Percentiles rank a stretch among this genome's conserved stretches.
Evolutionary conservation across 768 basidiomycete species (phyloP).

Genomic region (Boletus rex-veris): DNA sequence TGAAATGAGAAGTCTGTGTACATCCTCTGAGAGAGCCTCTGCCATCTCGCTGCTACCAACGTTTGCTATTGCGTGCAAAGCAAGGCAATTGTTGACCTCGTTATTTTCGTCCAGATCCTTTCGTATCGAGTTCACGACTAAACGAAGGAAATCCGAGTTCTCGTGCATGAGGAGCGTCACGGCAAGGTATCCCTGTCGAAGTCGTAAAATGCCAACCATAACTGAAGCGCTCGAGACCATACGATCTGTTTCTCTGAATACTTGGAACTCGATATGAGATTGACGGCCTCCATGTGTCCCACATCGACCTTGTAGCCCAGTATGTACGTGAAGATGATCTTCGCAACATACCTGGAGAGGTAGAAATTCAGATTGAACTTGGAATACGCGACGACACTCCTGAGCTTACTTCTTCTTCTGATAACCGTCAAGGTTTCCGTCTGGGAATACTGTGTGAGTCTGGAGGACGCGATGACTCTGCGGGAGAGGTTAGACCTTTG

Average conservation of each 20-base stretch:
- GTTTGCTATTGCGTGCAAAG: constrained; percentile 96
- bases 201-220: constrained; percentile 1
- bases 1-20: constrained; percentile 91
- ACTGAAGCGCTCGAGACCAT: constrained; percentile 28
- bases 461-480: not conserved
- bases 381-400: constrained; percentile 7
- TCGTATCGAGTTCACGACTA: constrained; percentile 97
- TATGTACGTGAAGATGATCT: constrained; percentile 99
- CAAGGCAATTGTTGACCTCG: constrained; percentile 94
- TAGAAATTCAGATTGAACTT: constrained; percentile 15
- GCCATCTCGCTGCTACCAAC: constrained; percentile 99
- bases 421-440: constrained; percentile 84
- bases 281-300: constrained; percentile 99
- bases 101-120: constrained; percentile 95
- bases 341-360: constrained; percentile 81
- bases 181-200: constrained; percentile 86
- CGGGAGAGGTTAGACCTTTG: constrained; percentile 59
- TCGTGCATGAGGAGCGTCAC: constrained; percentile 98
- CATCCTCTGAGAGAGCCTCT: constrained; percentile 88
- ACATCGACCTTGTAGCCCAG: constrained; percentile 98
- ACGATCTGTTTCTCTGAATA: constrained; percentile 99
- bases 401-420: constrained; percentile 85
- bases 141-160: constrained; percentile 92
- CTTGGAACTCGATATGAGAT: constrained; percentile 91
- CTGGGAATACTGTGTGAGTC: constrained; percentile 35